Evolutionary conservation across 129 eudicot species (phyloP), one percentile per base, ranked within the genome.

Genomic region (Arctium lappa): DNA sequence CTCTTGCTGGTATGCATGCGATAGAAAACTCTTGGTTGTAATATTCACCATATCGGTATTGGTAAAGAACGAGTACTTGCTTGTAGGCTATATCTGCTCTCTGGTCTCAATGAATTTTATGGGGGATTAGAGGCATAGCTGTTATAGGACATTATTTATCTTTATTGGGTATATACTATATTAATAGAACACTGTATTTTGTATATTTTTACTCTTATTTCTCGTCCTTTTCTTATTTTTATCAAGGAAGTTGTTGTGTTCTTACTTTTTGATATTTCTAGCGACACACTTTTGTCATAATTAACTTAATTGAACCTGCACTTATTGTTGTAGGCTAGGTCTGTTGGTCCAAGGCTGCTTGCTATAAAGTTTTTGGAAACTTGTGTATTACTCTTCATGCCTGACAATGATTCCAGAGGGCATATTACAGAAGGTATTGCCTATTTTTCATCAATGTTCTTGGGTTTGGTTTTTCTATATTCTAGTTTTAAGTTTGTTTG

Each of bases 291-390:
- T n/a, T 63, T 63, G 70, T 63, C 70, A n/a, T 39, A 29, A 46
- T 42, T 80, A 83, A 81, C 30, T 27, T 37, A 33, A 71, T 63
- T 29, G 66, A 73, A 32, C 53, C 50, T 90, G 72, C 37, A 72
- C 15, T 32, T 77, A 36, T 38, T 80, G 53, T 75, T 87, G 79
- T 80, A 94, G 98, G 90, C 88, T 75, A 85, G 86, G 86, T 74
- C 94, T 81, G 73, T 88, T 88, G 97, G 91, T 50, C 88, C 87
- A 76, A 96, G 90, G 94, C 82, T 96, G 89, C 86, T 91, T 83
- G 95, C 94, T 5, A 42, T 96, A n/a, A 96, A 96, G 83, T 96
- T 96, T 82, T 70, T 96, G 82, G 99, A 96, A 86, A 88, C 79
- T 36, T 91, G 72, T 76, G 82, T 92, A 37, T 84, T 96, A 72